phyloP scores from a whole-genome alignment of 768 basidiomycete species.

The Pisolithus microcarpus region DNA sequence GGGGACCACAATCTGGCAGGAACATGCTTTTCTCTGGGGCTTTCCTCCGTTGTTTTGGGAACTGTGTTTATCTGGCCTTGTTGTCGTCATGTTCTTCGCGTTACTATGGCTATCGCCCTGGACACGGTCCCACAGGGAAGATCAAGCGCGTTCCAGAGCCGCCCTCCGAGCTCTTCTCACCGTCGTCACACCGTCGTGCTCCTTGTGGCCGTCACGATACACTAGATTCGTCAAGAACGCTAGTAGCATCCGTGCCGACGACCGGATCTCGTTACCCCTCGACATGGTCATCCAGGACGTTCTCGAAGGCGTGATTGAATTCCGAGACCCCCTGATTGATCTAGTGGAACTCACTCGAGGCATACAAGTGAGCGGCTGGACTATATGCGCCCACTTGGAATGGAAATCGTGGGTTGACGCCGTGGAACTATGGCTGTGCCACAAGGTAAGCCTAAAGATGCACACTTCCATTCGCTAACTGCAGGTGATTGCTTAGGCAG shows the following conservation, averaged over 20 bases:
- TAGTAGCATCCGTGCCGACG: slow-evolving; percentile 6
- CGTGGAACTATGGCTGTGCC: slow-evolving; percentile 28
- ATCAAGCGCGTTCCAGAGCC: slow-evolving; percentile 10
- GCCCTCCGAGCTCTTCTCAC: slow-evolving; percentile 33
- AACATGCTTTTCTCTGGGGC: too few species aligned
- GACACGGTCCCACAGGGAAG: slow-evolving; percentile 4
- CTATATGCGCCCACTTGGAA: slow-evolving; percentile 27
- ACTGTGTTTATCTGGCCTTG: too few species aligned
- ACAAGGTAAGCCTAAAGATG: slow-evolving; percentile 16
- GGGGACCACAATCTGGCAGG: too few species aligned
- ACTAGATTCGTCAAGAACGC: slow-evolving; percentile 21
- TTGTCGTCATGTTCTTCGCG: background rate
- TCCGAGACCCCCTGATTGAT: slow-evolving; percentile 34
- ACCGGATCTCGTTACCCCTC: slow-evolving; percentile 27
- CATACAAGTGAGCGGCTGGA: slow-evolving; percentile 32
- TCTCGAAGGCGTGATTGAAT: slow-evolving; percentile 35
- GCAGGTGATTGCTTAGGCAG: slow-evolving; percentile 3
- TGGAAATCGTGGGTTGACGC: slow-evolving; percentile 28
- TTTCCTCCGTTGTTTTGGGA: too few species aligned
- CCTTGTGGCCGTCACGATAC: slow-evolving; percentile 39
- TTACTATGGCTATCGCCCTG: slow-evolving; percentile 5
- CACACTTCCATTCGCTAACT: slow-evolving; percentile 1
- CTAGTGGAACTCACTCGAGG: slow-evolving; percentile 32
- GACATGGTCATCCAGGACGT: slow-evolving; percentile 32
- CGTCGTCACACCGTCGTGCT: slow-evolving; percentile 37